Base-by-base conservation (phyloP, 2,329 filamentous ascomycete genomes). In the Stemphylium vesicarium region DNA sequence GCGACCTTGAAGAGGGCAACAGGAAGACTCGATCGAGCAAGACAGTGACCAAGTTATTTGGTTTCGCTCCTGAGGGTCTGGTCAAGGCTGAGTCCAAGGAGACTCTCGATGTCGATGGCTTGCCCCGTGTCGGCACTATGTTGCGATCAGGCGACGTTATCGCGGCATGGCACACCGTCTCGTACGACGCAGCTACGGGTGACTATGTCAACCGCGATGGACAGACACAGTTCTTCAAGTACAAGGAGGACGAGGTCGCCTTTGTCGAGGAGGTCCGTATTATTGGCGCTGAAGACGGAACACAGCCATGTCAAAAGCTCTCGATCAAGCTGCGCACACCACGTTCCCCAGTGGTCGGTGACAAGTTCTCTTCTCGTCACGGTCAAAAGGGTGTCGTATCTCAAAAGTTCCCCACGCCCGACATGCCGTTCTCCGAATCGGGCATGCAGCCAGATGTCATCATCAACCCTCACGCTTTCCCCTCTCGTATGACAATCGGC, bases 401-500 rank as follows among this genome's bases (percentile, higher is more conserved):
- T 15, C 94, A 98, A 74, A 95, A 97, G 75, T 99, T 95, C 92
- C 95, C 93, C 0, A 85, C 88, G 2, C 81, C 90, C 55, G 93
- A 98, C 75, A 95, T 99, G 91, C 95, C 95, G 3, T 99, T 98
- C 78, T 92, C 91, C 2, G 95, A 99, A 79, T 91, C 90, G 5
- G 95, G 95, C 49, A 98, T 99, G 57, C 93, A 97, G 72, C 95
- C 95, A 9, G 95, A 99, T 77, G 84, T 96, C 69, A 99, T 99
- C 78, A 99, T 99, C 82, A 99, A 99, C 80, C 95, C 95, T 36
- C 95, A 99, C 83, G 95, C 95, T 72, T 99, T 99, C 84, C 95
- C 95, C 7, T 98, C 94, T 40, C 93, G 95, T 78, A 99, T 99
- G 95, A 99, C 95, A 16, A 99, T 99, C 73, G 95, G 95, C 72